A percentile compares a stretch with the other conserved stretches of the same genome.
These are phyloP conservation scores for Trypanosoma boissoni DNA, from an alignment of 208 protist genomes.

Conservation along the genomic window DNA sequence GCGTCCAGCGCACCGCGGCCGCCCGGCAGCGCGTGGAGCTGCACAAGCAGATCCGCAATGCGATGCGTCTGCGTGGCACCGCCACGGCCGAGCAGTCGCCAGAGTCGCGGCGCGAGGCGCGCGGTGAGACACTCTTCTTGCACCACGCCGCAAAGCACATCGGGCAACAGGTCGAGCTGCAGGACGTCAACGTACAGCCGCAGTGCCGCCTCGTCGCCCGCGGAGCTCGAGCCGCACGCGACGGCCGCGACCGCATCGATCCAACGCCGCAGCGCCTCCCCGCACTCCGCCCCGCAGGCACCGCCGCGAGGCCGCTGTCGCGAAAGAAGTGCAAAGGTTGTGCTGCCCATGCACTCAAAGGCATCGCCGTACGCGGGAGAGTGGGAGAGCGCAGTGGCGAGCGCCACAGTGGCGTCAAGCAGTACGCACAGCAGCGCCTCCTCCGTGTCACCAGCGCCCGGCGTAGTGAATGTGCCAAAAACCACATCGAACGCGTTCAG, in stretches of 20 bases:
- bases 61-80: background rate
- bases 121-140: background rate
- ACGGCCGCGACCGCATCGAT: constrained; percentile 2
- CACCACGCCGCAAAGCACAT: background rate
- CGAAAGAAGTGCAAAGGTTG: constrained; percentile 9
- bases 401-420: background rate
- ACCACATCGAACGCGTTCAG: constrained; percentile 19
- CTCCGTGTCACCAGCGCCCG: background rate
- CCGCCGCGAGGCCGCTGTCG: background rate
- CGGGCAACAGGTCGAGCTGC: background rate
- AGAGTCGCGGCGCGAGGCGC: constrained; percentile 11
- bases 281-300: background rate
- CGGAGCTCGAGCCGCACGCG: background rate
- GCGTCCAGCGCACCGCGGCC: constrained; percentile 10
- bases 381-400: too few relatives aligned
- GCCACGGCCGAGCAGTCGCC: constrained; percentile 14
- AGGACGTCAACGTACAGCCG: constrained; percentile 10
- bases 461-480: constrained; percentile 13
- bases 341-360: constrained; percentile 3
- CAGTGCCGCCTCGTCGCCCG: constrained; percentile 5
- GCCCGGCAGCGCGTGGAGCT: constrained; percentile 1
- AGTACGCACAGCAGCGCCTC: background rate
- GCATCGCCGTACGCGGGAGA: background rate
- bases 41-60: constrained; percentile 11
- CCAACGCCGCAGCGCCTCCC: constrained; percentile 4